These are phyloP conservation scores for Tylopilus intermedius DNA, from an alignment of 768 basidiomycete species.

Conservation along the genomic window DNA sequence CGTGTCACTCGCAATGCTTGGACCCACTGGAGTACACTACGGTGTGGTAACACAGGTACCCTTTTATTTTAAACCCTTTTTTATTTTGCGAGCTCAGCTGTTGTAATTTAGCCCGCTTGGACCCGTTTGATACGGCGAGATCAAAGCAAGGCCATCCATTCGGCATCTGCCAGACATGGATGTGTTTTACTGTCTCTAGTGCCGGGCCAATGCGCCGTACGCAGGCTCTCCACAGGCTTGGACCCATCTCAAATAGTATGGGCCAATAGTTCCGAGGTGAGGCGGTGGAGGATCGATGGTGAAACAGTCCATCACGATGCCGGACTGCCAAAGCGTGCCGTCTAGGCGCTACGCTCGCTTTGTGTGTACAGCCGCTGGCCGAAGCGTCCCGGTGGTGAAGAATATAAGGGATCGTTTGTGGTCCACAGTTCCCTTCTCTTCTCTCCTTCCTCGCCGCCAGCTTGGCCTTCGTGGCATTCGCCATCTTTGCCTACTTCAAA, in stretches of 20 bases:
- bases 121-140: not conserved
- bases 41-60: not conserved
- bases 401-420: conserved; percentile 8
- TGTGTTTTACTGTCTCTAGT: not conserved
- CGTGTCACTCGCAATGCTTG: too few relatives aligned
- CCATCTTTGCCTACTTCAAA: too few relatives aligned
- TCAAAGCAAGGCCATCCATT: conserved; percentile 18
- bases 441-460: too few relatives aligned
- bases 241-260: conserved; percentile 1
- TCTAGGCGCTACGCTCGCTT: conserved; percentile 11
- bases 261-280: conserved; percentile 12
- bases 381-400: not conserved
- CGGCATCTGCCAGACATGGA: conserved; percentile 9
- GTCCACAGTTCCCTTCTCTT: not conserved
- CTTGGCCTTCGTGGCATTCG: too few relatives aligned
- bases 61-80: too few relatives aligned
- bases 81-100: not conserved
- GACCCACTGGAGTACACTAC: not conserved
- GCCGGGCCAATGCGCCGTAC: not conserved
- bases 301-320: conserved; percentile 8
- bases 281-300: not conserved
- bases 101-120: not conserved
- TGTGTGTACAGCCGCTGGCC: conserved; percentile 6
- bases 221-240: not conserved
- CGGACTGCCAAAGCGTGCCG: conserved; percentile 9